Base-by-base conservation (phyloP, 108 stramenopile species). In the Discostella pseudostelligera region DNA sequence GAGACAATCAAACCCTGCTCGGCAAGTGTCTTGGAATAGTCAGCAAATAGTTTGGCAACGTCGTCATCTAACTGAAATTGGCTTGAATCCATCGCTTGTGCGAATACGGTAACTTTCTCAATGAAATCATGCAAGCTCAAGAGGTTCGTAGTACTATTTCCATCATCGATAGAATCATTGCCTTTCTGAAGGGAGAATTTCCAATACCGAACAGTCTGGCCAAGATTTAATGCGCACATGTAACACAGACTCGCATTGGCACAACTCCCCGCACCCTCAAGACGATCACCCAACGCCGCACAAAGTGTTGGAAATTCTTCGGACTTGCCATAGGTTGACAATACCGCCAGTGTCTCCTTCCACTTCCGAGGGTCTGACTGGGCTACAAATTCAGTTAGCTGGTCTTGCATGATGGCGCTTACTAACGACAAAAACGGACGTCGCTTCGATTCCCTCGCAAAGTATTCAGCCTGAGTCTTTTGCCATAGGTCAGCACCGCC, bases 341-440 rank as follows among this genome's bases (percentile, higher is more conserved):
- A 73, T 39, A 97, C 89, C 10, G 98, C 96, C 49, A 98, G 69
- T 9, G 96, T 97, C 76, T 98, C 96, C 51, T 87, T 78, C 98
- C 98, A 99, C 50, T 89, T 78, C 35, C 51, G 24, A 24, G 94
- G 83, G 65, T 96, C 87, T 1, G 93, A 87, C 25, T 62, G 37
- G 46, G 70, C 65, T 19, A 97, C 93, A 20, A 93, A 65, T 8
- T 83, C 90, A 19, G 50, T 76, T 13, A 92, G 65, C 60, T 85
- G 78, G 65, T 80, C 74, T 53, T 87, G 89, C 65, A 97, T 89
- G 37, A 99, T 84, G 29, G 96, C 94, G 36, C 77, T 81, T 20
- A 97, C 85, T 28, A 97, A 79, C 8, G 86, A 79, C 25, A 99
- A 67, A 58, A 91, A 97, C 11, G 96, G 94, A 37, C 84, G 79